Base-by-base conservation (phyloP, 768 basidiomycete species). In the Lactarius hengduanensis region DNA sequence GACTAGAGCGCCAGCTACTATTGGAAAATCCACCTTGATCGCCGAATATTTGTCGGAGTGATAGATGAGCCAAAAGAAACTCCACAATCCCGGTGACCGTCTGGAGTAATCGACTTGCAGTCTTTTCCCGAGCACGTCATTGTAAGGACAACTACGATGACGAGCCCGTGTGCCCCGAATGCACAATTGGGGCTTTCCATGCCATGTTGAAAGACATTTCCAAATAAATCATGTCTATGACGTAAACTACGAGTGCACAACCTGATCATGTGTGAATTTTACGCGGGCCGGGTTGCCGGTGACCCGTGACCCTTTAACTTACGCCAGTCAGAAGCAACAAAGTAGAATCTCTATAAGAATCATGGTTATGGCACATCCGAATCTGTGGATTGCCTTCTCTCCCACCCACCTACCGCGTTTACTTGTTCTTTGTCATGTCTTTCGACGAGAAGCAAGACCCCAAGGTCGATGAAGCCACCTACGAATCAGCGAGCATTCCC, bases 391-490 rank as follows among this genome's bases (percentile, higher is more conserved):
- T 40, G 2, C 18, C 20, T 36, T 54, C 47, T 41, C 55, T n/a
- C 34, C 7, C 9, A 18, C 40, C 54, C 26, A 13, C n/a, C 43
- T 8, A 28, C 59, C 54, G 9, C 32, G 34, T 30, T 55, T 60
- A 28, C 28, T 58, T 16, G 13, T 38, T 50, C 13, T 45, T 22
- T 20, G 10, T 41, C 32, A 66, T 62, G 65, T 18, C 40, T 1
- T 32, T 34, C 10, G 61, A 66, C 7, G 65, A 66, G 50, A 66
- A 66, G 41, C 16, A 9, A 36, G 22, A 66, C 32, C 2, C 26
- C 30, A 62, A 59, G 36, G 11, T 13, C 15, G 50, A 58, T 10
- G 40, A 20, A 20, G 34, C 7, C 18, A 18, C 28, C n/a, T 26
- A 18, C 3, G 56, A 28, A 26, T 28, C n/a, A 3, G 9, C 8